Evolutionary conservation across 2,329 filamentous ascomycete species (phyloP).

Genomic region (Capronia coronata): DNA sequence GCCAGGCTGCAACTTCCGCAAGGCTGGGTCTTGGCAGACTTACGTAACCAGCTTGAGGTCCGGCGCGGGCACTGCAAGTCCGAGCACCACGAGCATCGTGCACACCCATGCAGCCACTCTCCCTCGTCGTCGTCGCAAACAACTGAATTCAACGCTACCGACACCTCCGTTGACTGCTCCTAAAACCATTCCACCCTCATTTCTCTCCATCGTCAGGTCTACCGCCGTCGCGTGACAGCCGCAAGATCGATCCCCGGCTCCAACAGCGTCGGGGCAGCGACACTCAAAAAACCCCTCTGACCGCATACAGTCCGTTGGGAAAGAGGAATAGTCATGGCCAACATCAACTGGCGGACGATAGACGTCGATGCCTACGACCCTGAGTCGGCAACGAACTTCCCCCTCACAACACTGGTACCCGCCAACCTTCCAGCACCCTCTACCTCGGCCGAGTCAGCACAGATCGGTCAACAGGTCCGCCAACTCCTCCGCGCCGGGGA

Average conservation of each 20-base stretch:
- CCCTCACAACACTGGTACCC: constrained; percentile 74
- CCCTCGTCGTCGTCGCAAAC: no score
- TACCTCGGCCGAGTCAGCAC: constrained; percentile 70
- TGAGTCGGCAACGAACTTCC: constrained; percentile 87
- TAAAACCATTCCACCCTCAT: no score
- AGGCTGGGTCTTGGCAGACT: neutral
- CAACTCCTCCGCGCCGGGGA: constrained; percentile 84
- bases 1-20: no score
- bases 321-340: constrained; percentile 34
- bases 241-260: no score
- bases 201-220: no score
- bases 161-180: no score
- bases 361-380: constrained; percentile 88
- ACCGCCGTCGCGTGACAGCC: no score
- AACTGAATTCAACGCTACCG: no score
- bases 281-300: neutral
- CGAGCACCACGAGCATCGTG: no score
- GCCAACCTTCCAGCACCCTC: constrained; percentile 61
- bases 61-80: no score
- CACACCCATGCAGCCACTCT: no score
- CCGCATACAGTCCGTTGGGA: neutral
- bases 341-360: constrained; percentile 73
- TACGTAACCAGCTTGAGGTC: neutral
- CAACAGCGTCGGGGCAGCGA: no score
- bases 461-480: constrained; percentile 71